Evolutionary conservation across 306 rosid genomes (phyloP).

Genomic region (Fragaria iinumae): DNA sequence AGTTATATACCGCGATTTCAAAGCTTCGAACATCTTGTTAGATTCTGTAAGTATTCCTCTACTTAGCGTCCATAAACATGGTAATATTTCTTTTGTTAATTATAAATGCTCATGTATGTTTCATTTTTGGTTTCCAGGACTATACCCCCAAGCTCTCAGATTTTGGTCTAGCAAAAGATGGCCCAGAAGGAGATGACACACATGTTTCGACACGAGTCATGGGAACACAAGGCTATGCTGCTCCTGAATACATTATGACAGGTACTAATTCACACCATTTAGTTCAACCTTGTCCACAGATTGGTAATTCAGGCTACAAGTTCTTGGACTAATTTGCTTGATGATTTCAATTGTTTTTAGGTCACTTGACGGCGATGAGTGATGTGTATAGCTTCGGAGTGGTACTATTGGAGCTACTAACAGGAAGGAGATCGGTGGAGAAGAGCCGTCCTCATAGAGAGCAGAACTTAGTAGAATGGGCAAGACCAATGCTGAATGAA

Average conservation of each 20-base stretch:
- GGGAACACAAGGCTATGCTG: constrained; percentile 98
- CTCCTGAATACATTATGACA: constrained; percentile 94
- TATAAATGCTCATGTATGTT: background rate
- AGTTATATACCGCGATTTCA: constrained; percentile 87
- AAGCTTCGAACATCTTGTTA: constrained; percentile 84
- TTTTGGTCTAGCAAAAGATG: constrained; percentile 97
- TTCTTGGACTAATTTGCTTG: background rate
- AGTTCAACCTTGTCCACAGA: background rate
- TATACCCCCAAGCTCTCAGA: constrained; percentile 83
- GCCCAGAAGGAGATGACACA: constrained; percentile 94
- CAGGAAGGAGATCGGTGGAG: constrained; percentile 82
- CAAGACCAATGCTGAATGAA: constrained; percentile 67
- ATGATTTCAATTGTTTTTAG: constrained; percentile 22
- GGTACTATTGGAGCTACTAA: constrained; percentile 65
- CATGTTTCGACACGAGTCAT: constrained; percentile 92
- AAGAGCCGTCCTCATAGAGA: constrained; percentile 63
- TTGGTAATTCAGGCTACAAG: background rate
- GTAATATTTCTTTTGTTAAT: background rate
- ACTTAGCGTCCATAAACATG: background rate
- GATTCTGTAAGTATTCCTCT: constrained; percentile 58
- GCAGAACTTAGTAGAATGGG: constrained; percentile 82
- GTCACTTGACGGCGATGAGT: constrained; percentile 93
- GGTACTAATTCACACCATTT: constrained; percentile 38
- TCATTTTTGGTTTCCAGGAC: constrained; percentile 43
- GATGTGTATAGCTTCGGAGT: constrained; percentile 97